Conservation (phyloP, 495 filamentous ascomycete species). For the Niebla homalea region DNA sequence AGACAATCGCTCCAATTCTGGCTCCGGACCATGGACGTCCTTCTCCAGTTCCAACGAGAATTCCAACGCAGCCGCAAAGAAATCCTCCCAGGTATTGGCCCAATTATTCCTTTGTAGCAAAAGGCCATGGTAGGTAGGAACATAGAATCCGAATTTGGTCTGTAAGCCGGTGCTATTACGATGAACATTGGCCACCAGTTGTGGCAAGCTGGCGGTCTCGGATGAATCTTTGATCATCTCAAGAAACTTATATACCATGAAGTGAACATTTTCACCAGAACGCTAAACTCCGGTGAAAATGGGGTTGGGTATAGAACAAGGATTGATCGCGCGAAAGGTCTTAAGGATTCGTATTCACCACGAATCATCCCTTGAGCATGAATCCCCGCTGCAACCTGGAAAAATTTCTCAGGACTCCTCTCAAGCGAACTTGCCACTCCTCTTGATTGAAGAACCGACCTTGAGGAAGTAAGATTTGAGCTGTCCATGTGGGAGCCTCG, state of each 20-base stretch:
- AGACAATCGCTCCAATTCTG: conserved; percentile 9
- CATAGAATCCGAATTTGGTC: conserved; percentile 33
- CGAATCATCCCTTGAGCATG: background rate
- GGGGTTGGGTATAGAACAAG: background rate
- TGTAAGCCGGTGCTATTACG: conserved; percentile 22
- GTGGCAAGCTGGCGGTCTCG: conserved; percentile 22
- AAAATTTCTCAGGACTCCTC: background rate
- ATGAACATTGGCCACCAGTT: conserved; percentile 24
- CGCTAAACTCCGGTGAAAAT: background rate
- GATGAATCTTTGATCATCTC: background rate
- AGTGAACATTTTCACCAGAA: background rate
- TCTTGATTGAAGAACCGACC: background rate
- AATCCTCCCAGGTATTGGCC: conserved; percentile 27
- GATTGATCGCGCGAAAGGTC: background rate
- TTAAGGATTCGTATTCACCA: background rate
- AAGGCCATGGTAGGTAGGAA: conserved; percentile 25
- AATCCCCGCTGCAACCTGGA: background rate
- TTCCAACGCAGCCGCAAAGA: conserved; percentile 19
- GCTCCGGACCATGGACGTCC: conserved; percentile 12
- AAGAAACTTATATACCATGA: background rate
- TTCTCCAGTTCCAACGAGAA: conserved; percentile 14
- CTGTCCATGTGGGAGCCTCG: background rate
- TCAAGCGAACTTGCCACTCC: background rate
- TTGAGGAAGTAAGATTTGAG: background rate
- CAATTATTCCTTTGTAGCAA: conserved; percentile 20